These are phyloP conservation scores for Annona squamosa DNA, from an alignment of 164 flowering plant species.

Conservation along the genomic window DNA sequence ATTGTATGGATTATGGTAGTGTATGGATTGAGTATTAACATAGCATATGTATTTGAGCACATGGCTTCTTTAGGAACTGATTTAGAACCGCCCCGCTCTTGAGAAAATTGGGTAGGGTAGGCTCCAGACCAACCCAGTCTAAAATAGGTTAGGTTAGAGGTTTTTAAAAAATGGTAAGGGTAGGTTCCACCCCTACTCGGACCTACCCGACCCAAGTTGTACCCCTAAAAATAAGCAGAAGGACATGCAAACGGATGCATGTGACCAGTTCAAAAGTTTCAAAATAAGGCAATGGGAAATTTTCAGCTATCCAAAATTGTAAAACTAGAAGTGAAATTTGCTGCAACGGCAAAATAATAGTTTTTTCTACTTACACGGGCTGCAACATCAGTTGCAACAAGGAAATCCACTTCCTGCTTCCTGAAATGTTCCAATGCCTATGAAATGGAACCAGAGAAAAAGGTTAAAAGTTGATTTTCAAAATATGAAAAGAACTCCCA, in stretches of 20 bases:
- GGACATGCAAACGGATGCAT: background rate
- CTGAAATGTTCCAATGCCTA: slow-evolving; percentile 89
- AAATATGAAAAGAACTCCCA: background rate
- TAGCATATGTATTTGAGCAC: no score
- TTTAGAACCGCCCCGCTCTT: no score
- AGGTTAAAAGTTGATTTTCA: background rate
- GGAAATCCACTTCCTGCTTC: slow-evolving; percentile 83
- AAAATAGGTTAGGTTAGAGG: no score
- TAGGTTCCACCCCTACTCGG: no score
- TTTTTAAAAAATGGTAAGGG: no score
- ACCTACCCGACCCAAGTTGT: no score
- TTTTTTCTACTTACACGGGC: slow-evolving; percentile 65
- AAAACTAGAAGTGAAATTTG: background rate
- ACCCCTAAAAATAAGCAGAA: background rate
- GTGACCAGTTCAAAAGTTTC: background rate
- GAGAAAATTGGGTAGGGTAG: no score
- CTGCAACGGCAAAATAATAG: slow-evolving; percentile 2
- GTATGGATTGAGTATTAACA: no score
- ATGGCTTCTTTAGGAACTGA: no score
- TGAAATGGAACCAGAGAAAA: slow-evolving; percentile 5
- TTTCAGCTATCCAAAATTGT: background rate
- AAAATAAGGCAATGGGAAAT: no score
- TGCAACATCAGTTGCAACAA: slow-evolving; percentile 95
- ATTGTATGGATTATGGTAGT: no score
- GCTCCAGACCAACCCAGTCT: no score